A percentile compares a stretch with the other conserved stretches of the same genome.
These are phyloP conservation scores for Aegilops umbellulata DNA, from an alignment of 176 grass and related monocot species.

Conservation along the genomic window DNA sequence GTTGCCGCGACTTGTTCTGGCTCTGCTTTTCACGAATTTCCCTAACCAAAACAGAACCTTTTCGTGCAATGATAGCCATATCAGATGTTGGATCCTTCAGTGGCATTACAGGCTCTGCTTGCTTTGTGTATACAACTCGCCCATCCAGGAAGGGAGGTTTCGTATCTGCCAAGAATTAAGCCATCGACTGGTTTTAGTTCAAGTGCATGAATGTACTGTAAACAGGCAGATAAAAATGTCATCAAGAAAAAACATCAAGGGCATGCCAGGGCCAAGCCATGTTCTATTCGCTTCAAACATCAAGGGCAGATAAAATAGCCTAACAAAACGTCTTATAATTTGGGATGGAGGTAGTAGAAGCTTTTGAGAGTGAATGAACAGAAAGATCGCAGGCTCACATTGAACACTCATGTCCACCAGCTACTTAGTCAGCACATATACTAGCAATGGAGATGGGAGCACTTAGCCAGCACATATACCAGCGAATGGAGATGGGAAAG, in stretches of 20 bases:
- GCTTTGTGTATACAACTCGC: constrained; percentile 93
- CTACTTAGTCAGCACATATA: neutral
- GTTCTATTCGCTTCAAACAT: neutral
- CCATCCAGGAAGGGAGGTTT: constrained; percentile 97
- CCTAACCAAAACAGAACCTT: constrained; percentile 88
- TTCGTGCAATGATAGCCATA: constrained; percentile 97
- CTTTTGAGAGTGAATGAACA: neutral
- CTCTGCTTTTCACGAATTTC: constrained; percentile 99
- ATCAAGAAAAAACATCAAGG: constrained; percentile 6
- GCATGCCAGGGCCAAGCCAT: neutral
- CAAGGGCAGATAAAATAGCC: too few relatives aligned
- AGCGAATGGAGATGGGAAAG: neutral
- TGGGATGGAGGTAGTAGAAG: neutral
- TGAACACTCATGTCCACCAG: constrained; percentile 16
- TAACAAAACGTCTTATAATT: too few relatives aligned
- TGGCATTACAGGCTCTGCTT: constrained; percentile 97
- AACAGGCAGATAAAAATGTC: neutral
- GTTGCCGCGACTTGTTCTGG: constrained; percentile 92
- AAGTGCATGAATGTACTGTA: constrained; percentile 2
- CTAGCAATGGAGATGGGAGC: neutral
- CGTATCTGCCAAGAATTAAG: constrained; percentile 58
- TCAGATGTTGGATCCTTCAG: constrained; percentile 96
- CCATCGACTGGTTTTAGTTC: constrained; percentile 7
- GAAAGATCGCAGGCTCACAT: neutral
- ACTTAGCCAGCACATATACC: neutral